Evolutionary conservation across 192 early-diverging fungal genomes (phyloP), one percentile per base, ranked within the genome.

Genomic region (Podila verticillata): DNA sequence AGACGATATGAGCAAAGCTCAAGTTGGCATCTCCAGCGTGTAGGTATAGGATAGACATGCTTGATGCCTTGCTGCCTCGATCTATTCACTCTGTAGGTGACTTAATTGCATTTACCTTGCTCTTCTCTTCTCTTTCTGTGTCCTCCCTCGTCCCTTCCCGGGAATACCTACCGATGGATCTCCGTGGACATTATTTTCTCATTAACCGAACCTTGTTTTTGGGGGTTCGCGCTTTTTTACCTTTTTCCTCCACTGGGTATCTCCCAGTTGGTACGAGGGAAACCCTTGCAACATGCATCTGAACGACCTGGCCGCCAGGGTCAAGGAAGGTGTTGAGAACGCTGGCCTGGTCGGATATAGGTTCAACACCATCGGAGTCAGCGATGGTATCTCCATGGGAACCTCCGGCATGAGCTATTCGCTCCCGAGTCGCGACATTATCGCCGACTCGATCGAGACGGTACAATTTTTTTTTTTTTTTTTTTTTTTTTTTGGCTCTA

Each of bases 211-310:
- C 39, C 39, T 44, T 44, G 39, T 44, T 44, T 36, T 44, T 44
- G 1, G 39, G 39, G 39, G 39, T 13, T 44, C 39, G 39, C 19
- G 36, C 17, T 32, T 61, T 39, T 19, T 35, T 59, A 30, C 35
- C 20, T 26, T 61, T 31, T n/a, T 19, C 29, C 5, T 48, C 59
- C 35, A 54, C 12, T 44, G 13, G 39, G 39, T 47, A 24, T 28
- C 17, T 57, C 36, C 36, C 66, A 92, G 91, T 15, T 96, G 97
- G 96, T 98, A 96, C 75, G 98, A 99, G 81, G 98, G 98, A 68
- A 99, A 99, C 85, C 96, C 98, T 13, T 99, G 98, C 88, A 99
- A 99, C 85, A 99, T 99, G 98, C 98, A 99, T 70, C 88, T 99
- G 36, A 83, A 93, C 63, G 94, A 97, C 72, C 88, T 99, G n/a